Evolutionary conservation across 2,329 filamentous ascomycete species (phyloP).

Genomic region (Nemania sp.): DNA sequence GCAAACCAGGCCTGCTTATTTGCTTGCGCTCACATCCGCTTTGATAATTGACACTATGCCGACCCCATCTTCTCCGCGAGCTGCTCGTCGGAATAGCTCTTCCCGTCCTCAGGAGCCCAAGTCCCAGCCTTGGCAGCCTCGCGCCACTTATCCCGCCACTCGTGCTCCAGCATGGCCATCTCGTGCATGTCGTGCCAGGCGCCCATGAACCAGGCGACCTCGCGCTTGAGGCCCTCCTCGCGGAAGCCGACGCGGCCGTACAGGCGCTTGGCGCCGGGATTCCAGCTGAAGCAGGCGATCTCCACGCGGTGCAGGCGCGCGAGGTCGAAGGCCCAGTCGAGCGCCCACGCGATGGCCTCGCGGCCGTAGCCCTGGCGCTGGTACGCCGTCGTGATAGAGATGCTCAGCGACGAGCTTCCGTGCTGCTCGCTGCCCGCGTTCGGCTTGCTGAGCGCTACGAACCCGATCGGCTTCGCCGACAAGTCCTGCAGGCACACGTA

Average conservation of each 20-base stretch:
- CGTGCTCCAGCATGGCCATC: slow-evolving; percentile 23
- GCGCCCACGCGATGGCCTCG: slow-evolving; percentile 23
- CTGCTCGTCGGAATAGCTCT: slow-evolving; percentile 13
- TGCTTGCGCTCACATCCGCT: background rate
- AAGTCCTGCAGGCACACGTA: slow-evolving; percentile 14
- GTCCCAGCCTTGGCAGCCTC: background rate
- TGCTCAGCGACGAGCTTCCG: slow-evolving; percentile 10
- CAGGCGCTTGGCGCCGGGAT: slow-evolving; percentile 18
- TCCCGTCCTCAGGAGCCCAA: slow-evolving; percentile 1
- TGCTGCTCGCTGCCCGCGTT: slow-evolving; percentile 7
- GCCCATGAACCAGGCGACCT: slow-evolving; percentile 25
- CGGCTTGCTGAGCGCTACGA: slow-evolving; percentile 13
- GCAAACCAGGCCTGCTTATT: background rate
- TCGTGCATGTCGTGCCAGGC: slow-evolving; percentile 23
- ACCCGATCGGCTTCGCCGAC: slow-evolving; percentile 9
- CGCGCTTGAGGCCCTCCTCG: slow-evolving; percentile 21
- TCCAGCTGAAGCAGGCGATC: slow-evolving; percentile 16
- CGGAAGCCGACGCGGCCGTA: slow-evolving; percentile 19
- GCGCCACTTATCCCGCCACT: slow-evolving; percentile 19
- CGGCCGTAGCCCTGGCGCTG: slow-evolving; percentile 22
- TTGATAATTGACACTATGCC: background rate
- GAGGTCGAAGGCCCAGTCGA: slow-evolving; percentile 25
- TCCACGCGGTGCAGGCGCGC: slow-evolving; percentile 28
- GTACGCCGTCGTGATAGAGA: background rate
- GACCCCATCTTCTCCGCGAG: slow-evolving; percentile 20